A percentile compares a stretch with the other conserved stretches of the same genome.
phyloP scores from a whole-genome alignment of 2,329 filamentous ascomycete species.

The Colletotrichum musicola region DNA sequence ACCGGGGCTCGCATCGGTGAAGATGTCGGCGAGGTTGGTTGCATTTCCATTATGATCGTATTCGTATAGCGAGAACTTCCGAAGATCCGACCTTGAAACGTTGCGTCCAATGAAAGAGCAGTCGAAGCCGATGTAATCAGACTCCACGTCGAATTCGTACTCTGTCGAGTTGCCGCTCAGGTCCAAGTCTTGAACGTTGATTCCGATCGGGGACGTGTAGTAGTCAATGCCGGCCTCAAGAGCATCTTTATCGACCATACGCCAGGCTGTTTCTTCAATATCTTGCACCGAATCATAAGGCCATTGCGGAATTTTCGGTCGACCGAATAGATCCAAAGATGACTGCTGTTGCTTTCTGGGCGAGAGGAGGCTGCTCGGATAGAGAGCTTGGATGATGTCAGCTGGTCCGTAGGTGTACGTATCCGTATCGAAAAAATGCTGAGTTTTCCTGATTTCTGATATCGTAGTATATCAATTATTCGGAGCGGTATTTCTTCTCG shows the following conservation, averaged over 20 bases:
- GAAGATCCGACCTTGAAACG: too few species aligned
- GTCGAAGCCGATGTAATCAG: neutral
- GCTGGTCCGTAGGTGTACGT: neutral
- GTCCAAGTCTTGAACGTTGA: neutral
- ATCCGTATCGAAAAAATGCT: neutral
- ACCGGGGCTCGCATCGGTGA: too few species aligned
- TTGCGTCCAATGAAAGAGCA: neutral
- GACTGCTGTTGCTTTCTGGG: neutral
- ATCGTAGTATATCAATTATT: neutral
- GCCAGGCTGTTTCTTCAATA: neutral
- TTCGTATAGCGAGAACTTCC: too few species aligned
- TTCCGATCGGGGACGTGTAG: neutral
- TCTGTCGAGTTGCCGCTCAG: neutral
- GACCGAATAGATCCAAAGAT: conserved; percentile 2
- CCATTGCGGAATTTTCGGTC: conserved; percentile 24
- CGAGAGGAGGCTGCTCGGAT: neutral
- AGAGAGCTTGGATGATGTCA: neutral
- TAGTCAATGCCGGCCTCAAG: neutral
- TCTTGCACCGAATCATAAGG: neutral
- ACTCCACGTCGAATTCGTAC: neutral
- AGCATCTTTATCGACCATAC: neutral
- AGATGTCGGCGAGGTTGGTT: too few species aligned
- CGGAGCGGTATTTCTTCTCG: neutral
- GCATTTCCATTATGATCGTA: too few species aligned
- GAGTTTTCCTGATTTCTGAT: neutral